Evolutionary conservation across 2,329 filamentous ascomycete species (phyloP), one percentile per base, ranked within the genome.

Genomic region (Exutisphaerella laricina): DNA sequence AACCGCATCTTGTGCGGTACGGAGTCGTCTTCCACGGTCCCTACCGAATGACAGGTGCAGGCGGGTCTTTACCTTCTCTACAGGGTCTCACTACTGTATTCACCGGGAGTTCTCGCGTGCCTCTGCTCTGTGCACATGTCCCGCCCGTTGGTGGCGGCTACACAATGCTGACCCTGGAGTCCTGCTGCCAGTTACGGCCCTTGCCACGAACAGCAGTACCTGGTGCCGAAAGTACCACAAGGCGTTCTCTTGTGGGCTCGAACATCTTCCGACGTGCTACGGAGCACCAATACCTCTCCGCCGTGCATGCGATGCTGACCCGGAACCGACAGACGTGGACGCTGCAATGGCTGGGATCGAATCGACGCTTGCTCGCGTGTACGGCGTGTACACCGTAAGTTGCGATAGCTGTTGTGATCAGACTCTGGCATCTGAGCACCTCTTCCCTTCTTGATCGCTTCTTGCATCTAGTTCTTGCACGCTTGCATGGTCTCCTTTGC

Each of bases 361-460:
- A 33, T 34, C 37, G 44, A 42, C 41, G 44, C 41, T 44, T 17
- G 39, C 46, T 46, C 43, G 46, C 40, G 43, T 52, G 39, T 46
- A 48, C 50, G 50, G 46, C 40, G 43, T 52, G 39, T 46, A 48
- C 50, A 52, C 50, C 46, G 44, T 45, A 47, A 51, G 35, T 49
- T 33, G 39, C 42, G 47, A 39, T 38, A 18, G 17, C 17, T 17
- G 33, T 18, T 38, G 21, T 22, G 35, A 32, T 32, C 42, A 43
- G 17, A 39, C 30, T 22, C 40, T 28, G 14, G 17, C 26, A 22
- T 16, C 22, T 17, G 17, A 20, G 17, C 20, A 17, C 33, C 38
- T 26, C 35, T 10, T 34, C 37, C 14, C 21, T 34, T 22, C 37
- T 28, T 12, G 16, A 17, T 26, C 39, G 18, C 23, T 3, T 41